Conservation (phyloP, 176 grass and related monocot species). For the Paspalum notatum region DNA sequence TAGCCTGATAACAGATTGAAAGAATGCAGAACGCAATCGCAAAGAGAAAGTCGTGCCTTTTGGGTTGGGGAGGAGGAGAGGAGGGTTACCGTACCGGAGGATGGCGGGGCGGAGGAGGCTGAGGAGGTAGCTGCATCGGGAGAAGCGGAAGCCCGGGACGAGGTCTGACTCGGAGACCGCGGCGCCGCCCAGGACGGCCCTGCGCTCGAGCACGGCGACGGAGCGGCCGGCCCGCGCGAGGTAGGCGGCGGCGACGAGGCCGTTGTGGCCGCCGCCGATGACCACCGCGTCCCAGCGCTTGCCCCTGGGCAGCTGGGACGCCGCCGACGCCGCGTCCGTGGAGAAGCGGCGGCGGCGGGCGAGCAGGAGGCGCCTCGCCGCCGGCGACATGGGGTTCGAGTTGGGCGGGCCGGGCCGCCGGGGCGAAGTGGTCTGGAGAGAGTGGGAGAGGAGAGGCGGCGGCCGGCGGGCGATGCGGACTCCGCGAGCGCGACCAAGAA, state of each 20-base stretch:
- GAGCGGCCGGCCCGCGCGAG: constrained; percentile 82
- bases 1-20: no score
- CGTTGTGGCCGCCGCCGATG: constrained; percentile 94
- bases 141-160: constrained; percentile 88
- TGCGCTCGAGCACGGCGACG: constrained; percentile 71
- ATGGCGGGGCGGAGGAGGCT: constrained; percentile 87
- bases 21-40: constrained; percentile 18
- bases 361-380: constrained; percentile 17
- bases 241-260: constrained; percentile 91
- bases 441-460: no score
- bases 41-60: neutral
- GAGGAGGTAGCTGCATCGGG: constrained; percentile 89
- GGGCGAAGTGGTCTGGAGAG: no score
- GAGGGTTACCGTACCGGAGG: constrained; percentile 39
- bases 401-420: constrained; percentile 30
- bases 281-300: constrained; percentile 85
- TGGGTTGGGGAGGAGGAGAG: neutral
- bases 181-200: constrained; percentile 75
- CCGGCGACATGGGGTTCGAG: constrained; percentile 49
- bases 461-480: no score
- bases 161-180: constrained; percentile 77
- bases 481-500: no score
- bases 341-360: constrained; percentile 13
- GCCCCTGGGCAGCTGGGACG: constrained; percentile 36
- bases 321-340: neutral